Evolutionary conservation across 371 early-diverging fungal genomes (phyloP).

Genomic region (Capniomyces stellatus): DNA sequence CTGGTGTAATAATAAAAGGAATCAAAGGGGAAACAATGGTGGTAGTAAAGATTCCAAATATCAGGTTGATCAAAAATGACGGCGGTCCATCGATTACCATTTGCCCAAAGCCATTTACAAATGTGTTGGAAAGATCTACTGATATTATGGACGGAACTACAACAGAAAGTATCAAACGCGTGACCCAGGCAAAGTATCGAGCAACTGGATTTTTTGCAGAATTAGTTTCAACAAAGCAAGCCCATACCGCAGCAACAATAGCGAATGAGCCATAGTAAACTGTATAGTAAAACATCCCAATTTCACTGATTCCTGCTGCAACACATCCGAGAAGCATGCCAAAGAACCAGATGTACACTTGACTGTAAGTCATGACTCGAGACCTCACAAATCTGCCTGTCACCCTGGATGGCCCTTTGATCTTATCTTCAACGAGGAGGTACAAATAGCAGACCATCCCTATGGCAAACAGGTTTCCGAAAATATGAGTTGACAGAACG

Average conservation of each 20-base stretch:
- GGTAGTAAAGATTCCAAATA: background rate
- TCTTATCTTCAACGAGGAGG: background rate
- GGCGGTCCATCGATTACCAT: slow-evolving; percentile 1
- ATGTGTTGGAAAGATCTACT: background rate
- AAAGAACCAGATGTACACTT: slow-evolving; percentile 2
- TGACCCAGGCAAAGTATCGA: background rate
- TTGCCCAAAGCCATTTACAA: background rate
- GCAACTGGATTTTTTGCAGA: background rate
- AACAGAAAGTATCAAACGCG: background rate
- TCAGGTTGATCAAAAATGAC: background rate
- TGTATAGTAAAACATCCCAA: slow-evolving; percentile 3
- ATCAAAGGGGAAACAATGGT: background rate
- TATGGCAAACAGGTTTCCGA: background rate
- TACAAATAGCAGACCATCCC: background rate
- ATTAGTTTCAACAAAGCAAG: background rate
- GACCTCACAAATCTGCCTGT: background rate
- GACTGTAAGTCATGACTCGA: background rate
- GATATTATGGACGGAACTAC: background rate
- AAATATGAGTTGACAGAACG: background rate
- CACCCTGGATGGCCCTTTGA: background rate
- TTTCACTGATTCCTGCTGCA: background rate
- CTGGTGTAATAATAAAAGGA: background rate
- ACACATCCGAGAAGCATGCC: background rate
- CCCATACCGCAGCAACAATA: background rate
- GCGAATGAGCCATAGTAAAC: background rate